Conservation (phyloP, 2,329 filamentous ascomycete genomes). For the Shiraia sp. region DNA sequence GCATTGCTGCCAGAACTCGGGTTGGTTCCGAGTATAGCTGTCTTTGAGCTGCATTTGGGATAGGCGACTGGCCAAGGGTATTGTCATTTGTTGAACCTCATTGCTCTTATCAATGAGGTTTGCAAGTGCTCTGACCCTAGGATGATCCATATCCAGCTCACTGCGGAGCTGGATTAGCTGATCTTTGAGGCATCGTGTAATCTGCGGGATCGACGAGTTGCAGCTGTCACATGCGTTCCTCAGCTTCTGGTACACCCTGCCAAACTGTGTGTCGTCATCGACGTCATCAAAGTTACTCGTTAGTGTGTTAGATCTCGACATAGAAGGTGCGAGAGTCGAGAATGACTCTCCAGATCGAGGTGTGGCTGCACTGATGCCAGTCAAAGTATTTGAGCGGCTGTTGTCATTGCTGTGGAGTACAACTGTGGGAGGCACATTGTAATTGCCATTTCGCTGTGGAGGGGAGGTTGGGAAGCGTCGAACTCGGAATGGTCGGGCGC, state of each 20-base stretch:
- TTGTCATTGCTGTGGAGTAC: slow-evolving; percentile 51
- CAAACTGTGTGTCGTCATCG: slow-evolving; percentile 81
- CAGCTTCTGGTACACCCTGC: slow-evolving; percentile 78
- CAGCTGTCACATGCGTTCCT: slow-evolving; percentile 74
- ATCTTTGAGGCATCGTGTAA: slow-evolving; percentile 31
- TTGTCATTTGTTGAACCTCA: slow-evolving; percentile 71
- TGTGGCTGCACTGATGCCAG: slow-evolving; percentile 59
- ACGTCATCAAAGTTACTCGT: slow-evolving; percentile 65
- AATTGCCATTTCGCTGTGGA: slow-evolving; percentile 36
- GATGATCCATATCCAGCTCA: slow-evolving; percentile 40
- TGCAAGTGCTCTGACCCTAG: slow-evolving; percentile 47
- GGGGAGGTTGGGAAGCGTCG: slow-evolving; percentile 39
- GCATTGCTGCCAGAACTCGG: slow-evolving; percentile 70
- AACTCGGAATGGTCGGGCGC: slow-evolving; percentile 32
- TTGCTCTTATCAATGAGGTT: slow-evolving; percentile 72
- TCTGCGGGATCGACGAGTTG: slow-evolving; percentile 68
- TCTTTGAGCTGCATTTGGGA: slow-evolving; percentile 84
- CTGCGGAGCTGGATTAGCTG: slow-evolving; percentile 34
- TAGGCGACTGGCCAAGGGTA: slow-evolving; percentile 72
- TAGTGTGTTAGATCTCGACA: slow-evolving; percentile 52
- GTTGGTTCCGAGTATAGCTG: slow-evolving; percentile 69
- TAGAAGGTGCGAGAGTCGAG: slow-evolving; percentile 56
- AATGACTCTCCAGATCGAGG: slow-evolving; percentile 85
- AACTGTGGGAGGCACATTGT: slow-evolving; percentile 44
- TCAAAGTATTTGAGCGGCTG: slow-evolving; percentile 59